Percentiles rank a stretch among this genome's conserved stretches.
phyloP scores from a whole-genome alignment of 176 grass and related monocot species.

The Oryza glumipatula region DNA sequence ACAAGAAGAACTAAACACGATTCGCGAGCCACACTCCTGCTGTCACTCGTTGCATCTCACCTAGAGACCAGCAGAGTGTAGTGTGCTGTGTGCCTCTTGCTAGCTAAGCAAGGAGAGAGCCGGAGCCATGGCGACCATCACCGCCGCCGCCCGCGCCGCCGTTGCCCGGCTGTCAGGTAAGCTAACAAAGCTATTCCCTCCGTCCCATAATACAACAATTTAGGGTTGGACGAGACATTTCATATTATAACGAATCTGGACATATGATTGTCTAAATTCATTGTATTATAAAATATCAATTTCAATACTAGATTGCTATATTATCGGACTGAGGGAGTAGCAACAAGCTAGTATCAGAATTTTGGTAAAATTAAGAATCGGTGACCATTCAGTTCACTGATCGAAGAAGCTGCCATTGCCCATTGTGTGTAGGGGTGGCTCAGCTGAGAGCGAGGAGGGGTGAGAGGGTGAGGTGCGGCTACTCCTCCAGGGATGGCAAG shows the following conservation, averaged over 20 bases:
- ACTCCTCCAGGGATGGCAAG: slow-evolving; percentile 38
- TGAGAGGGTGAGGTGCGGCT: slow-evolving; percentile 59
- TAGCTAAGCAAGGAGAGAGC: background rate
- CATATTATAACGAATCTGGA: too few relatives aligned
- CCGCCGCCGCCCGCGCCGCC: slow-evolving; percentile 2
- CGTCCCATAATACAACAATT: too few relatives aligned
- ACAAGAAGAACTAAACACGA: slow-evolving; percentile 26
- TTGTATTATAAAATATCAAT: too few relatives aligned
- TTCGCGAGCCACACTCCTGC: slow-evolving; percentile 1
- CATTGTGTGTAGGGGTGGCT: slow-evolving; percentile 49
- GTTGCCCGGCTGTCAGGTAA: slow-evolving; percentile 41
- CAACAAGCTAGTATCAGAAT: background rate
- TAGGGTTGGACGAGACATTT: too few relatives aligned
- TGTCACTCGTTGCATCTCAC: slow-evolving; percentile 35
- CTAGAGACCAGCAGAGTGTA: background rate
- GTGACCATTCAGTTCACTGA: background rate
- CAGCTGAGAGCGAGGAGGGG: slow-evolving; percentile 61
- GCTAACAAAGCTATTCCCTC: background rate
- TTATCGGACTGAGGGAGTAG: background rate
- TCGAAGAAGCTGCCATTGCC: background rate
- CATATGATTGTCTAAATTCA: too few relatives aligned
- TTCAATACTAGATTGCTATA: too few relatives aligned
- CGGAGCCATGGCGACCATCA: slow-evolving; percentile 60
- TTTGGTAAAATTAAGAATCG: background rate
- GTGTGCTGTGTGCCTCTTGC: background rate